A percentile compares a stretch with the other conserved stretches of the same genome.
Evolutionary conservation across 192 early-diverging fungal species (phyloP).

Genomic region (Mortierella alpina): DNA sequence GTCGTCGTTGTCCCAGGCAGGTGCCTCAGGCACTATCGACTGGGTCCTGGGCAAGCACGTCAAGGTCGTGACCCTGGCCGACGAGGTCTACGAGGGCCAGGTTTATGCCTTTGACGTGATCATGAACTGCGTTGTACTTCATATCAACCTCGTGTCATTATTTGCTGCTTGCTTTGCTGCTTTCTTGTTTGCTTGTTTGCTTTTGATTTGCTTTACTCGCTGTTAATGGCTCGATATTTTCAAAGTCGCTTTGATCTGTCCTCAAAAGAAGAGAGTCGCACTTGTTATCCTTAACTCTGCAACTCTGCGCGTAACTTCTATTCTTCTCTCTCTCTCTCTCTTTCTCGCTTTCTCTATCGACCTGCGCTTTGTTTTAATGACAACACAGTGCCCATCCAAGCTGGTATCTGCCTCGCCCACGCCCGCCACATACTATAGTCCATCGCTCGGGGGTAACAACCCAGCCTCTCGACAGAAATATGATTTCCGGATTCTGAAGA

Average conservation of each 20-base stretch:
- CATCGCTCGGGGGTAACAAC: slow-evolving; percentile 18
- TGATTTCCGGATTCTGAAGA: slow-evolving; percentile 69
- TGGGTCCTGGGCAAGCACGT: slow-evolving; percentile 59
- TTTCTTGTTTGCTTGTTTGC: neutral
- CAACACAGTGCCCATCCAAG: slow-evolving; percentile 55
- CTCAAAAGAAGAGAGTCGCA: neutral
- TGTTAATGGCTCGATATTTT: slow-evolving; percentile 17
- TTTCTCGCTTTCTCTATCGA: slow-evolving; percentile 1
- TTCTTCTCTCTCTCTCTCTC: neutral
- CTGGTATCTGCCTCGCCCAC: slow-evolving; percentile 3
- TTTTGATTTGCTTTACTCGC: slow-evolving; percentile 5
- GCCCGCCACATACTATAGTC: slow-evolving; percentile 40
- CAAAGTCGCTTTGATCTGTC: neutral
- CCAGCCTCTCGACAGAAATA: slow-evolving; percentile 43
- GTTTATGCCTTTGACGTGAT: slow-evolving; percentile 68
- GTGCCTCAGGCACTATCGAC: slow-evolving; percentile 53
- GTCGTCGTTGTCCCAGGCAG: neutral
- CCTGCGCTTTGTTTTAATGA: slow-evolving; percentile 4
- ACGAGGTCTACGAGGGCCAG: slow-evolving; percentile 65
- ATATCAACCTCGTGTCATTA: slow-evolving; percentile 66
- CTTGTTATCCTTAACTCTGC: slow-evolving; percentile 50
- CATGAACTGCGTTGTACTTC: slow-evolving; percentile 71
- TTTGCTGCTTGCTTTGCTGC: slow-evolving; percentile 3
- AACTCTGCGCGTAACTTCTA: neutral
- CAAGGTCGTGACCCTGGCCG: slow-evolving; percentile 57